These are phyloP conservation scores for Cordyceps farinosa DNA, from an alignment of 2,329 filamentous ascomycete species.

Conservation along the genomic window DNA sequence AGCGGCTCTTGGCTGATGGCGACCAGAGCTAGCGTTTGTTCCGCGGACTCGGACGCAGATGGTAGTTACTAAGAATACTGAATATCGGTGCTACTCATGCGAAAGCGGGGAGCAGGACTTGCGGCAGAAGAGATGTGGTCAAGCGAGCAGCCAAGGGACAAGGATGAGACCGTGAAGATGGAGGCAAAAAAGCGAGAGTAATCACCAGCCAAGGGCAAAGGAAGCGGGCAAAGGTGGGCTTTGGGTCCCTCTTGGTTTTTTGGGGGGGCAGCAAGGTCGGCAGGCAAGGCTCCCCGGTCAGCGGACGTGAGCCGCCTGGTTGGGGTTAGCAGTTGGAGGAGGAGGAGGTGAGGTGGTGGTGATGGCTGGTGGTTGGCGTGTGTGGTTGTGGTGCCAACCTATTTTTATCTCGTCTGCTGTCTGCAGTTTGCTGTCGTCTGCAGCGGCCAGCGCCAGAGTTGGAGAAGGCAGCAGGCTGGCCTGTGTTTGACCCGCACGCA, in stretches of 20 bases:
- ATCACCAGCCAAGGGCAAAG: neutral
- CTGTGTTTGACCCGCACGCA: neutral
- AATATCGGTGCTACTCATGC: no score
- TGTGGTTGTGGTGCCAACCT: neutral
- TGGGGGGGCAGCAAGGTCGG: neutral
- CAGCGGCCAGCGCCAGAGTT: neutral
- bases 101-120: neutral
- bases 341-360: neutral
- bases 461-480: neutral
- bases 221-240: neutral
- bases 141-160: neutral
- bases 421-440: neutral
- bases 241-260: neutral
- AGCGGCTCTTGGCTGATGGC: neutral
- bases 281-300: neutral
- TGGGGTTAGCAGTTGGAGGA: conserved; percentile 1
- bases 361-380: neutral
- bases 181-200: neutral
- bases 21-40: no score
- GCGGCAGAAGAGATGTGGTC: neutral
- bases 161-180: neutral
- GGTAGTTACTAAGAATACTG: no score
- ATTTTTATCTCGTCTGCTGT: conserved; percentile 10
- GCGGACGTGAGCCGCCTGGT: conserved; percentile 3
- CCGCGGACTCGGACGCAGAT: no score